Evolutionary conservation across 2,329 filamentous ascomycete genomes (phyloP).

Genomic region (Penicillium sp.): DNA sequence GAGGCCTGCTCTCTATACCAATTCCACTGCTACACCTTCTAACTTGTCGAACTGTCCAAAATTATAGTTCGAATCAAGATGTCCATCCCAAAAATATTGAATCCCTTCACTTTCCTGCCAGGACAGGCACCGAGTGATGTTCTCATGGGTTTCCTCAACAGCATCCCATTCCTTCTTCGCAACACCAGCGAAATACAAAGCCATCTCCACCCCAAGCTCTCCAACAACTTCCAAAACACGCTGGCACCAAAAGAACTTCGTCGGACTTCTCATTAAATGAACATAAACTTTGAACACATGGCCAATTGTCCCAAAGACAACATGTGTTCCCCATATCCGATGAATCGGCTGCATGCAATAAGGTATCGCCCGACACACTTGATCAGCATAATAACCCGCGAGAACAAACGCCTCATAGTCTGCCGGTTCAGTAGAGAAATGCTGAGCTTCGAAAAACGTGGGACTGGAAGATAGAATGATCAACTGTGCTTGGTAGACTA

Average conservation of each 20-base stretch:
- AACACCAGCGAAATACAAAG: not conserved
- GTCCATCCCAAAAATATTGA: not conserved
- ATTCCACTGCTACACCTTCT: no score
- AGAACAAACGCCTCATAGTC: not conserved
- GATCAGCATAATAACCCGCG: not conserved
- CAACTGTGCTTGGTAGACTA: constrained; percentile 1
- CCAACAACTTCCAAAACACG: not conserved
- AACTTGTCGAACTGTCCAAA: no score
- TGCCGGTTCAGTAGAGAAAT: not conserved
- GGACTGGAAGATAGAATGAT: not conserved
- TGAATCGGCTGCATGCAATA: constrained; percentile 1
- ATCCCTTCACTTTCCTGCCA: not conserved
- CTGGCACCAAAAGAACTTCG: constrained; percentile 9
- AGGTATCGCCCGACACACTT: not conserved
- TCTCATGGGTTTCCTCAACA: not conserved
- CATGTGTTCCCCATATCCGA: constrained; percentile 2
- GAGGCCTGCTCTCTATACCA: no score
- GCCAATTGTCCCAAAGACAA: constrained; percentile 4
- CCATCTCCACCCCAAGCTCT: not conserved
- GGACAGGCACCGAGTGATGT: not conserved
- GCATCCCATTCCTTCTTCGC: not conserved
- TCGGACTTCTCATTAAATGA: not conserved
- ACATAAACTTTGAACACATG: constrained; percentile 6
- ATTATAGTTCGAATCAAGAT: no score
- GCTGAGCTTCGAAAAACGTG: not conserved